Conservation (phyloP, 2,329 filamentous ascomycete genomes). For the Colletotrichum destructivum region DNA sequence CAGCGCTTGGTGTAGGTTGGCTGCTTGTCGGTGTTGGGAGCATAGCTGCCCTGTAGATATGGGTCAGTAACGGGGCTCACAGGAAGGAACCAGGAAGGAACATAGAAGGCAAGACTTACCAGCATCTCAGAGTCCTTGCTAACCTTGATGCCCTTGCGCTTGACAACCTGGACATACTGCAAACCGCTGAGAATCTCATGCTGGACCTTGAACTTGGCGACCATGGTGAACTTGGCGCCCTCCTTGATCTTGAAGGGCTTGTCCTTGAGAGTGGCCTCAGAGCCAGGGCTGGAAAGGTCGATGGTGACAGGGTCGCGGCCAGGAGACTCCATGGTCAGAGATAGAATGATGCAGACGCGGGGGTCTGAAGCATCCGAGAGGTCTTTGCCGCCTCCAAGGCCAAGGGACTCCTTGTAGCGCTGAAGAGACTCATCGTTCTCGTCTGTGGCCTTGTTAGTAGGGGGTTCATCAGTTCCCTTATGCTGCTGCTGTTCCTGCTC, state of each 20-base stretch:
- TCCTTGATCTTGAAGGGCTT: constrained; percentile 99
- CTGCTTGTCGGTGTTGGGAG: constrained; percentile 91
- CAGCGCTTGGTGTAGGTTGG: constrained; percentile 91
- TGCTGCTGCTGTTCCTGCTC: neutral
- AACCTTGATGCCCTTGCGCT: constrained; percentile 87
- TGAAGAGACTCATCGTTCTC: constrained; percentile 92
- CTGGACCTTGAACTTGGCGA: constrained; percentile 94
- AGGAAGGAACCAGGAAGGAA: constrained; percentile 38
- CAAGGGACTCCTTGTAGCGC: constrained; percentile 97
- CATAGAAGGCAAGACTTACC: constrained; percentile 67
- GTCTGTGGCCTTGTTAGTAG: constrained; percentile 57
- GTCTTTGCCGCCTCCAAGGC: constrained; percentile 81
- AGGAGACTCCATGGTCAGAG: constrained; percentile 88
- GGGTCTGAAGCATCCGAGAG: constrained; percentile 85
- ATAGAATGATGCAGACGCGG: constrained; percentile 93
- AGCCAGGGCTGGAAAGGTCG: constrained; percentile 82
- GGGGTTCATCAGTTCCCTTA: constrained; percentile 9
- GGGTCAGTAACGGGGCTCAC: constrained; percentile 46
- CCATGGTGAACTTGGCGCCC: constrained; percentile 93
- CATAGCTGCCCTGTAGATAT: constrained; percentile 82
- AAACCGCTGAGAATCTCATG: constrained; percentile 95
- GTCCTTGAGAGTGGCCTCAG: constrained; percentile 84
- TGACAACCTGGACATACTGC: constrained; percentile 96
- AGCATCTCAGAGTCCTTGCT: constrained; percentile 99
- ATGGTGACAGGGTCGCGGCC: constrained; percentile 90